Evolutionary conservation across 495 filamentous ascomycete species (phyloP), one percentile per base, ranked within the genome.

Genomic region (Neurospora sp.): DNA sequence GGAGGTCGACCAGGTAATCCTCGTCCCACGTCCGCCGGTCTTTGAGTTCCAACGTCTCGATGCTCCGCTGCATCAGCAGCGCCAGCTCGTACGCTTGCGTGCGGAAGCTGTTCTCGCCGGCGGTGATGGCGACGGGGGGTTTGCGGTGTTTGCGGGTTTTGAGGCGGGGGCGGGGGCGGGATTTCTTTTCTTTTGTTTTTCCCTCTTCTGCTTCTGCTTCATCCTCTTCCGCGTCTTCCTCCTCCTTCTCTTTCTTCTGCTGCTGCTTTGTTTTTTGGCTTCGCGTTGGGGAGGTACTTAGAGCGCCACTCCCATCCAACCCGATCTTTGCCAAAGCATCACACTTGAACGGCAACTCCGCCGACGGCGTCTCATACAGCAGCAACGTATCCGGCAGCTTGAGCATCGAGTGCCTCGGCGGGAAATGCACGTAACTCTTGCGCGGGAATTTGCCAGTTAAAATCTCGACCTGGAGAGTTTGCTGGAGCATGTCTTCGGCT

Each of bases 381-480:
- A 86, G 68, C 6, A 86, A 59, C 8, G 77, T 75, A 42, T 77
- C 73, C 16, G 84, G 84, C 3, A 85, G 79, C 40, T 76, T 74
- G 1, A 84, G 78, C 14, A 76, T 79, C 8, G 82, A 82, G 2
- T 70, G 35, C 1, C 75, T 73, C 3, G 84, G 80, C 16, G 84
- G 84, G 53, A 83, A 86, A 38, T 48, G 44, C 14, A 85, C 77
- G 48, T 74, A 74, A 1, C 69, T 74, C 38, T 78, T 80, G 1
- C 77, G 74, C 1, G 81, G 79, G 14, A 65, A 65, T 7, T 37
- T 65, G 2, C 22, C 4, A 76, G 68, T 9, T 42, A 53, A 8
- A 20, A 41, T 9, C 70, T 65, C 22, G 14, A 65, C 53, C 6
- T 35, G 3, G 53, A 65, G 53, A 35, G 12, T 27, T 31, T 61